These are phyloP conservation scores for Stellera chamaejasme DNA, from an alignment of 345 rosid species.

Conservation along the genomic window DNA sequence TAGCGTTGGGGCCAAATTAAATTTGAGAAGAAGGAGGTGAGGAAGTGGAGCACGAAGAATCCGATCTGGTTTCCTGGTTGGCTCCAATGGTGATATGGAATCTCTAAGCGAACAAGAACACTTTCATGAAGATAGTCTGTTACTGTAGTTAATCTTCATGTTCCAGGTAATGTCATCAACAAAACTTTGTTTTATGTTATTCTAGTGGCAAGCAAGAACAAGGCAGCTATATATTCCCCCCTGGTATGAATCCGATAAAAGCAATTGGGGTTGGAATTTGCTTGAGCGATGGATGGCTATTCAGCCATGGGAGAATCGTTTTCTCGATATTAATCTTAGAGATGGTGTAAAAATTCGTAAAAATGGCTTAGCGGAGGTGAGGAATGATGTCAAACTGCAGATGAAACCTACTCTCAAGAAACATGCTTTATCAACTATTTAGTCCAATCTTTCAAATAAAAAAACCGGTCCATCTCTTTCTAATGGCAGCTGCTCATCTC, in stretches of 20 bases:
- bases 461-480: conserved; percentile 65
- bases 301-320: conserved; percentile 99
- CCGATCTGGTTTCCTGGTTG: no score
- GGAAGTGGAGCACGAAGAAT: no score
- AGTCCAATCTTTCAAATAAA: conserved; percentile 39
- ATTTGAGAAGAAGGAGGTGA: no score
- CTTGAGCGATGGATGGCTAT: conserved; percentile 99
- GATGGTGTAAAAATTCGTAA: conserved; percentile 50
- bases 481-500: conserved; percentile 57
- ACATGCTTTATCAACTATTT: conserved; percentile 25
- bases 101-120: no score
- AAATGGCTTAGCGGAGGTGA: conserved; percentile 31
- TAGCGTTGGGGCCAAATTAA: no score
- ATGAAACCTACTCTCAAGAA: conserved; percentile 49
- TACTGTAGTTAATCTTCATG: no score
- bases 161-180: no score
- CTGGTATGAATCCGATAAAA: conserved; percentile 86
- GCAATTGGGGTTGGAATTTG: conserved; percentile 99
- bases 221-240: conserved; percentile 52
- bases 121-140: no score
- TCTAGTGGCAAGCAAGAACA: conserved; percentile 96
- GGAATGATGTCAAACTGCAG: conserved; percentile 39
- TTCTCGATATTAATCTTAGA: no score
- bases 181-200: conserved; percentile 7
- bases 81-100: no score